Evolutionary conservation across 306 rosid species (phyloP).

Genomic region (Pueraria montana): DNA sequence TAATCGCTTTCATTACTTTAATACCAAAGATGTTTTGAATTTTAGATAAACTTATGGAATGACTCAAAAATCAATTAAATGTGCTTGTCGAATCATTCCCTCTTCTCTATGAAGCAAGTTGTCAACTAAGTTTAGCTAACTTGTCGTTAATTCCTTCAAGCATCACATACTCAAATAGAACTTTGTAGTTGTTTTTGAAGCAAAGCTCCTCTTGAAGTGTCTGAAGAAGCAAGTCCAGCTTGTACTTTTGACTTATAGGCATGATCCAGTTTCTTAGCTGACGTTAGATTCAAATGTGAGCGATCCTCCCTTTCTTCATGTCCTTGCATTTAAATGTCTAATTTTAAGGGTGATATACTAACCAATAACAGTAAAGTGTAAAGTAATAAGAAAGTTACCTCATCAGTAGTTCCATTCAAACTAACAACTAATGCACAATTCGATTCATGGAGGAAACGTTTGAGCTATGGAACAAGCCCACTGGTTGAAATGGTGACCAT

Average conservation of each 20-base stretch:
- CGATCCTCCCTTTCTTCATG: slow-evolving; percentile 21
- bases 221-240: slow-evolving; percentile 78
- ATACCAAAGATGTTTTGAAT: too few species aligned
- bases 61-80: too few species aligned
- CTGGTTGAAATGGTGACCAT: slow-evolving; percentile 96
- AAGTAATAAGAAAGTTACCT: slow-evolving; percentile 61
- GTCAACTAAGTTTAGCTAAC: slow-evolving; percentile 57
- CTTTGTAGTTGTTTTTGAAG: slow-evolving; percentile 74
- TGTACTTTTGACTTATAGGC: slow-evolving; percentile 92
- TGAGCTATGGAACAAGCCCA: slow-evolving; percentile 94
- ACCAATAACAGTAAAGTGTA: slow-evolving; percentile 27
- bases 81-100: too few species aligned
- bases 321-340: slow-evolving; percentile 22
- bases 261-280: slow-evolving; percentile 98
- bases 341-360: slow-evolving; percentile 28
- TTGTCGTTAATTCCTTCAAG: slow-evolving; percentile 93
- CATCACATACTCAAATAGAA: slow-evolving; percentile 92
- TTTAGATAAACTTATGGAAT: too few species aligned
- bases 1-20: too few species aligned
- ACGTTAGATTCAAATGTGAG: slow-evolving; percentile 45
- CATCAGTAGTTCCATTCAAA: slow-evolving; percentile 94
- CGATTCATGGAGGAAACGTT: slow-evolving; percentile 79
- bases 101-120: too few species aligned
- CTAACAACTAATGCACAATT: slow-evolving; percentile 94
- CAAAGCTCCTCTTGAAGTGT: slow-evolving; percentile 80